phyloP scores from a whole-genome alignment of 768 basidiomycete species.

The Suillus discolor region DNA sequence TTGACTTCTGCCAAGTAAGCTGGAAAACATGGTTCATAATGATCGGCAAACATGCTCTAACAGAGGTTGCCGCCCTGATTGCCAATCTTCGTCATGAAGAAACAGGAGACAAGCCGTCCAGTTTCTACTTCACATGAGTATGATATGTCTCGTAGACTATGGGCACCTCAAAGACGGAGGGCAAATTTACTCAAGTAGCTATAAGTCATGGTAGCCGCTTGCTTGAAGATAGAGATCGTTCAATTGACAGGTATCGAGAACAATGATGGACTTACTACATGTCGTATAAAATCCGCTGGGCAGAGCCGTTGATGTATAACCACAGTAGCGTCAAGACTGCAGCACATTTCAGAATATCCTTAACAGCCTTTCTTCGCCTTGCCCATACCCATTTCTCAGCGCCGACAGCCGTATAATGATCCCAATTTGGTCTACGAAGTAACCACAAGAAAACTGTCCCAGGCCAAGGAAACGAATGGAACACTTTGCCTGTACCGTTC shows the following conservation, averaged over 20 bases:
- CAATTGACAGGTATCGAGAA: neutral
- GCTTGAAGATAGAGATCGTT: neutral
- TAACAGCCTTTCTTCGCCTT: constrained; percentile 9
- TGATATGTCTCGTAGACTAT: neutral
- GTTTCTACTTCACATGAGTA: neutral
- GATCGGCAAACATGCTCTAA: neutral
- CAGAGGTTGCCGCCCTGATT: neutral
- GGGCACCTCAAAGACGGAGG: neutral
- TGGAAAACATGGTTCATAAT: neutral
- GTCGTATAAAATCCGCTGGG: neutral
- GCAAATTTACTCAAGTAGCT: neutral
- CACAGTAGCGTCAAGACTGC: constrained; percentile 10
- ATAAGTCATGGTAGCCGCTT: neutral
- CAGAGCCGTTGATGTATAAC: constrained; percentile 13
- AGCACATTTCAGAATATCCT: constrained; percentile 8
- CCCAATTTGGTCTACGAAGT: constrained; percentile 38
- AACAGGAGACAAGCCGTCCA: neutral
- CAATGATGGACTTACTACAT: neutral
- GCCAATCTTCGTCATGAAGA: neutral
- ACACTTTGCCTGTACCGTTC: constrained; percentile 38
- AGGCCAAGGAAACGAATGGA: constrained; percentile 43
- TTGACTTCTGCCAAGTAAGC: neutral
- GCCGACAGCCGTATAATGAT: constrained; percentile 36
- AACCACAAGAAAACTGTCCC: constrained; percentile 35
- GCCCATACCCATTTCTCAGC: constrained; percentile 39